Evolutionary conservation across 306 rosid genomes (phyloP).

Genomic region (Prunus fruticosa): DNA sequence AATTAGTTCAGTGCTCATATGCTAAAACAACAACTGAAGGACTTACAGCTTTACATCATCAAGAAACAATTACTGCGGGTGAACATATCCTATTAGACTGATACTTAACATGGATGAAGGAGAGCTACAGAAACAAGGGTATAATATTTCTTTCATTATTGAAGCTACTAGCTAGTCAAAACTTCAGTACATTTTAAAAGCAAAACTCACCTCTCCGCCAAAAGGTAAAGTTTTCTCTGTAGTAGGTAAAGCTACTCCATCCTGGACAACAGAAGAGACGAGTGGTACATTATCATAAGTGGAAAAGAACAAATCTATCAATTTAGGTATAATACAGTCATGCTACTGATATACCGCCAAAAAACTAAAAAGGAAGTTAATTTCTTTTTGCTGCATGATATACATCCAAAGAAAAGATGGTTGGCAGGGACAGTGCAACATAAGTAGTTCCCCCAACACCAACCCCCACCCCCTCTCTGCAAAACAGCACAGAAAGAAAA

Average conservation of each 20-base stretch:
- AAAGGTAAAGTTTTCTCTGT: constrained; percentile 84
- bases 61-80: neutral
- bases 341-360: constrained; percentile 16
- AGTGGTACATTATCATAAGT: constrained; percentile 22
- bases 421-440: neutral
- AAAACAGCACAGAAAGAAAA: no score
- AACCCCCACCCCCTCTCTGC: no score
- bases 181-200: constrained; percentile 19
- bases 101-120: neutral
- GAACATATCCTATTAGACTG: neutral
- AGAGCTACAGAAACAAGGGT: constrained; percentile 6
- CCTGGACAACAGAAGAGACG: constrained; percentile 50
- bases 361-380: neutral
- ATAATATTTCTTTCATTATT: constrained; percentile 9
- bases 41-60: neutral
- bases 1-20: neutral
- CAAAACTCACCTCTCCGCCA: constrained; percentile 87
- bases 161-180: constrained; percentile 10
- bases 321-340: constrained; percentile 5
- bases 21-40: neutral
- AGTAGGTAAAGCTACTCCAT: constrained; percentile 79
- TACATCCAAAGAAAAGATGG: neutral
- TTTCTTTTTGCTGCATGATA: neutral
- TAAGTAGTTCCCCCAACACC: neutral
- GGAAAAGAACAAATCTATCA: constrained; percentile 5